Percentiles rank a stretch among this genome's conserved stretches.
These are phyloP conservation scores for Saccharomycopsis vini DNA, from an alignment of 805 yeast species.

Conservation along the genomic window DNA sequence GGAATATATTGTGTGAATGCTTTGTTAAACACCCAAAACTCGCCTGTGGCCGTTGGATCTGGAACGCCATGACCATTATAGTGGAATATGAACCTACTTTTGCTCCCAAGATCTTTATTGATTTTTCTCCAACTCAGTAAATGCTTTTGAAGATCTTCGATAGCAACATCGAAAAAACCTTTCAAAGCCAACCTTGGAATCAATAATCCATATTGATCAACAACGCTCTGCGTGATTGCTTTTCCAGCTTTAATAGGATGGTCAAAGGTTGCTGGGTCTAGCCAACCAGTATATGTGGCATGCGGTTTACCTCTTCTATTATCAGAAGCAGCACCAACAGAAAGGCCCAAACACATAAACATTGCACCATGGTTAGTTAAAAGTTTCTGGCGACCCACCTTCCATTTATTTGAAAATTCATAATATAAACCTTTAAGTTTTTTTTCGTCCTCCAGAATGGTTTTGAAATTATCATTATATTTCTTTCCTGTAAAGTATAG, in stretches of 20 bases:
- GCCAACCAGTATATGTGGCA: constrained; percentile 87
- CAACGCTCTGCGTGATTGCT: constrained; percentile 80
- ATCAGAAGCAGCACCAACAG: constrained; percentile 98
- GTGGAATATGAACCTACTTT: constrained; percentile 68
- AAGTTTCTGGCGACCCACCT: constrained; percentile 79
- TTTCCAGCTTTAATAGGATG: constrained; percentile 90
- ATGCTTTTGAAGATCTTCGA: constrained; percentile 87
- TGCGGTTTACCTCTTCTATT: constrained; percentile 77
- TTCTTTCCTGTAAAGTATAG: constrained; percentile 88
- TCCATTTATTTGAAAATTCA: constrained; percentile 83
- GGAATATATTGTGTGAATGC: constrained; percentile 98
- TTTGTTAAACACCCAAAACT: constrained; percentile 95
- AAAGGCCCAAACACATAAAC: constrained; percentile 81
- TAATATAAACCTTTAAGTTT: constrained; percentile 38
- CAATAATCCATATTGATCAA: constrained; percentile 80
- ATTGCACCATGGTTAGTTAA: constrained; percentile 91
- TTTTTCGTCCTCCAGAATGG: constrained; percentile 49
- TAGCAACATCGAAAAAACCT: constrained; percentile 88
- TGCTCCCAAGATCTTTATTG: constrained; percentile 52
- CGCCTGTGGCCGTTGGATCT: constrained; percentile 91
- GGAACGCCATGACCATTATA: constrained; percentile 99
- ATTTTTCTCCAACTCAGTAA: constrained; percentile 82
- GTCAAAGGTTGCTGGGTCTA: constrained; percentile 66
- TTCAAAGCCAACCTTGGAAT: constrained; percentile 83
- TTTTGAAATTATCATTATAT: constrained; percentile 84